Evolutionary conservation across 805 yeast species (phyloP).

Genomic region (Saturnispora galanensis): DNA sequence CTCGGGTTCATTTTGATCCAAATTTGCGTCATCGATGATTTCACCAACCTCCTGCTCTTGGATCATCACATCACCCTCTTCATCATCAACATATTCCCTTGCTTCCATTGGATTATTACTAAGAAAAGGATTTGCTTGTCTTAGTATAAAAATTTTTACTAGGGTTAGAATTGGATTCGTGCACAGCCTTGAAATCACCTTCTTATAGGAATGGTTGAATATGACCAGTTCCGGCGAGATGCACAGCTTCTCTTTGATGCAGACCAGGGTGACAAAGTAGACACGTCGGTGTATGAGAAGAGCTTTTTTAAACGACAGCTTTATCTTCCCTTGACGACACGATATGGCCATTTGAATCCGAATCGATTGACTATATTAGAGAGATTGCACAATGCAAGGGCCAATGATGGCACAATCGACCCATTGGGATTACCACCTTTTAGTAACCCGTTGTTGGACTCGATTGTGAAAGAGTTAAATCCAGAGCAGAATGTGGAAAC

Average conservation of each 20-base stretch:
- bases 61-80: slow-evolving; percentile 22
- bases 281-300: not conserved
- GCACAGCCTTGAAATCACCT: not conserved
- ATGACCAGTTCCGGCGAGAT: not conserved
- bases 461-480: not conserved
- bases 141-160: not conserved
- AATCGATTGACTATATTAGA: too few relatives aligned
- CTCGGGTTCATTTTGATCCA: slow-evolving; percentile 31
- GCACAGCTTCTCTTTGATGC: not conserved
- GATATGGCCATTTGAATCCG: not conserved
- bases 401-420: not conserved
- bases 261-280: not conserved
- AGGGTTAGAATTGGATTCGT: not conserved
- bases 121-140: not conserved
- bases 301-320: not conserved
- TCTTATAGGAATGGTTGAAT: not conserved
- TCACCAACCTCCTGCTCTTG: slow-evolving; percentile 25
- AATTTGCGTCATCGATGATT: slow-evolving; percentile 25
- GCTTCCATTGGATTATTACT: not conserved
- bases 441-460: not conserved
- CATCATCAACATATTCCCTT: slow-evolving; percentile 7
- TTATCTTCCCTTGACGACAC: not conserved
- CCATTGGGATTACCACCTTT: not conserved
- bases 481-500: not conserved
- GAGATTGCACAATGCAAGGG: too few relatives aligned